phyloP scores from a whole-genome alignment of 768 basidiomycete genomes.

The Amylocystis lapponica region DNA sequence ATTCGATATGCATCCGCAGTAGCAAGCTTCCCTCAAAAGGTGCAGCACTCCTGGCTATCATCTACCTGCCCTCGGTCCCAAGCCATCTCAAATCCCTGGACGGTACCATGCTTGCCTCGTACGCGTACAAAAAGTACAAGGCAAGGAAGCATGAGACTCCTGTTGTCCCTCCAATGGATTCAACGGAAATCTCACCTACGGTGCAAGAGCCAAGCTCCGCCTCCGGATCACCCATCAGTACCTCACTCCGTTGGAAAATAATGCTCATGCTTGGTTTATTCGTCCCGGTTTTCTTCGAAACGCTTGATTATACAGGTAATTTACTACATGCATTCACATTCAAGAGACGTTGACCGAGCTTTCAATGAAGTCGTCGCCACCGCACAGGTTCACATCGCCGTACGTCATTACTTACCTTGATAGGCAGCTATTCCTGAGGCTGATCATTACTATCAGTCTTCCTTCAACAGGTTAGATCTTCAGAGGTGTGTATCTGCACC shows the following conservation, averaged over 20 bases:
- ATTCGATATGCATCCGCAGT: no score
- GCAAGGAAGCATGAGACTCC: no score
- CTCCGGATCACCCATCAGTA: no score
- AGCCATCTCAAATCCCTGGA: no score
- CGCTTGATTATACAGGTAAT: slow-evolving; percentile 32
- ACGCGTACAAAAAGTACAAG: no score
- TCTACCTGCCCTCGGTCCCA: no score
- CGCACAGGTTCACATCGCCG: slow-evolving; percentile 46
- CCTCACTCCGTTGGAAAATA: slow-evolving; percentile 13
- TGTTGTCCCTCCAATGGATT: no score
- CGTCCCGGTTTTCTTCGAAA: slow-evolving; percentile 39
- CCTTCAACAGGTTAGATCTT: slow-evolving; percentile 28
- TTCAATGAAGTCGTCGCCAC: slow-evolving; percentile 40
- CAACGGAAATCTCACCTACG: no score
- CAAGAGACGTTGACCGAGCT: neutral
- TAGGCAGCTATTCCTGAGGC: neutral
- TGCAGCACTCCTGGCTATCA: no score
- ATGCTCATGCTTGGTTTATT: slow-evolving; percentile 30
- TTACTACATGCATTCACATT: neutral
- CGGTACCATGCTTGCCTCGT: no score
- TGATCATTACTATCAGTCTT: slow-evolving; percentile 19
- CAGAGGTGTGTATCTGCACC: slow-evolving; percentile 19
- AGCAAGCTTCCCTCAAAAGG: no score
- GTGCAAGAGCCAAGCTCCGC: no score
- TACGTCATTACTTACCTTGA: slow-evolving; percentile 18